Percentiles rank a stretch among this genome's conserved stretches.
These are phyloP conservation scores for Trichoderma guizhouense DNA, from an alignment of 2,329 filamentous ascomycete species.

Conservation along the genomic window DNA sequence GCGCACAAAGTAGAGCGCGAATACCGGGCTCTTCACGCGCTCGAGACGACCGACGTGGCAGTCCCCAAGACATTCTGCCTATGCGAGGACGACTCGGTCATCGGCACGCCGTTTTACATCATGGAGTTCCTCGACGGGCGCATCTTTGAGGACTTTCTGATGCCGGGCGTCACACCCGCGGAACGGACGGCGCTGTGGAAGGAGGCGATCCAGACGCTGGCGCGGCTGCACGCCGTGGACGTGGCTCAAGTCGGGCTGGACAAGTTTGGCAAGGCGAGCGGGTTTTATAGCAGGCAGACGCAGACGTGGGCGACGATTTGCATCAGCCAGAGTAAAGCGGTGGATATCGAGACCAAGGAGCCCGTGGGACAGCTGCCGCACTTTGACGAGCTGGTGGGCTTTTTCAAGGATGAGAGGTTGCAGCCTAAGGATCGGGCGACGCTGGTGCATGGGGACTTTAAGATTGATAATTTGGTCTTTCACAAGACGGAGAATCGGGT, in stretches of 20 bases:
- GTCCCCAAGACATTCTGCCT: constrained; percentile 80
- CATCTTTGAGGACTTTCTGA: constrained; percentile 84
- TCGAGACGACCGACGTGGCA: constrained; percentile 75
- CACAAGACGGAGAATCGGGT: constrained; percentile 84
- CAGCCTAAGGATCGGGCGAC: constrained; percentile 76
- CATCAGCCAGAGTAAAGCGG: constrained; percentile 68
- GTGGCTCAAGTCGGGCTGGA: constrained; percentile 64
- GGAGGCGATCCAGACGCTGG: constrained; percentile 77
- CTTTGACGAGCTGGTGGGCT: constrained; percentile 73
- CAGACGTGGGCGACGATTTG: constrained; percentile 79
- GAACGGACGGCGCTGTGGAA: constrained; percentile 82
- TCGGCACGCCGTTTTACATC: constrained; percentile 93
- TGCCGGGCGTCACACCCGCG: constrained; percentile 66
- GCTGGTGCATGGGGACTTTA: constrained; percentile 93
- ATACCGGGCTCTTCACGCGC: constrained; percentile 82
- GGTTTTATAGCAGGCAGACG: constrained; percentile 85
- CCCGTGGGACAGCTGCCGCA: constrained; percentile 80
- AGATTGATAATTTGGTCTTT: constrained; percentile 88
- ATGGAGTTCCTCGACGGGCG: constrained; percentile 95
- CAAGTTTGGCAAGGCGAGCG: constrained; percentile 66
- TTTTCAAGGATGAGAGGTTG: constrained; percentile 65
- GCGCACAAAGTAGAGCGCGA: constrained; percentile 97
- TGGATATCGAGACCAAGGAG: constrained; percentile 72
- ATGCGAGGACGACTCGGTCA: constrained; percentile 74
- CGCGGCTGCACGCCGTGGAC: constrained; percentile 76